phyloP scores from a whole-genome alignment of 192 early-diverging fungal genomes.

The Backusella luteola region DNA sequence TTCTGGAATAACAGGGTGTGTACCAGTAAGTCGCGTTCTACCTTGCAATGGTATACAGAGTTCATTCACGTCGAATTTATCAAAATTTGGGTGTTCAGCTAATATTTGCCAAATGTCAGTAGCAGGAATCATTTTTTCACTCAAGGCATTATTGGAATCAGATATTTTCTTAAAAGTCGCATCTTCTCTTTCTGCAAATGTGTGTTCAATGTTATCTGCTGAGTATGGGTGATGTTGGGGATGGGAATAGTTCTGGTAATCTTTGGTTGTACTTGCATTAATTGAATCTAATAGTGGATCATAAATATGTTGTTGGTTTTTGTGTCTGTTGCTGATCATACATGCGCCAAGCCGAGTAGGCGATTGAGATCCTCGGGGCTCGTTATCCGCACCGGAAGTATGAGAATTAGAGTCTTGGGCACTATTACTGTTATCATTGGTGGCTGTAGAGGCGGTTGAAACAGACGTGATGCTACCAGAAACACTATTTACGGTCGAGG shows the following conservation, averaged over 20 bases:
- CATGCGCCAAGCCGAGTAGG: neutral
- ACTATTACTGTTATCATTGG: neutral
- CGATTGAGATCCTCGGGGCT: neutral
- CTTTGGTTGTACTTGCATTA: neutral
- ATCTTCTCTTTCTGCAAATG: slow-evolving; percentile 5
- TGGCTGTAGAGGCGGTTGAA: neutral
- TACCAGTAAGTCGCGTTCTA: slow-evolving; percentile 53
- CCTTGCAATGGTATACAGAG: slow-evolving; percentile 47
- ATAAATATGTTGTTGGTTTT: neutral
- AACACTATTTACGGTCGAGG: too few species aligned
- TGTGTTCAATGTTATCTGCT: neutral
- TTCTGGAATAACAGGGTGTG: slow-evolving; percentile 49
- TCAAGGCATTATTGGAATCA: neutral
- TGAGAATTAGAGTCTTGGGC: neutral
- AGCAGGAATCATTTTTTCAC: slow-evolving; percentile 35
- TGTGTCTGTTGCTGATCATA: neutral
- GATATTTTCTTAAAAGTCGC: neutral
- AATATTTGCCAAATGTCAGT: slow-evolving; percentile 53
- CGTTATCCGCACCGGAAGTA: neutral
- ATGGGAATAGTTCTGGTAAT: neutral
- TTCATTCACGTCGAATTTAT: slow-evolving; percentile 49
- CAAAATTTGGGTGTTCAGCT: slow-evolving; percentile 55
- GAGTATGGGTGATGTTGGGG: neutral
- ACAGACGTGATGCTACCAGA: neutral
- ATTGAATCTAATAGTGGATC: neutral